Conservation (phyloP, 495 filamentous ascomycete species). For the Neurospora tetraspora region DNA sequence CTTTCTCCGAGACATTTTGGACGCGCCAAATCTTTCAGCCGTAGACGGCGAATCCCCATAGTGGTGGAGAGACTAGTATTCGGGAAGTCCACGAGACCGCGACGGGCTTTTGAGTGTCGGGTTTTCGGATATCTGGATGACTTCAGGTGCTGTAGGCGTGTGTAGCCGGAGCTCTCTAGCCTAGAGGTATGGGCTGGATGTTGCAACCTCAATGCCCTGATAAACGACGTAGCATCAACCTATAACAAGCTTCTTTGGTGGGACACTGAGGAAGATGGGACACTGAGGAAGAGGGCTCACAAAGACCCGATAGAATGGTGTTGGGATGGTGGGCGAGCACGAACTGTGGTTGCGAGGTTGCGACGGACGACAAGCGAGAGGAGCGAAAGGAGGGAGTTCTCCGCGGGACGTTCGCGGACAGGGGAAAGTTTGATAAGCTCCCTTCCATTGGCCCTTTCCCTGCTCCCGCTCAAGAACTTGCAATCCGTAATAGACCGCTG, state of each 20-base stretch:
- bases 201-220: neutral
- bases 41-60: neutral
- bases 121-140: neutral
- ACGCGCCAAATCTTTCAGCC: neutral
- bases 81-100: neutral
- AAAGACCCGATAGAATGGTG: neutral
- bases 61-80: neutral
- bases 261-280: neutral
- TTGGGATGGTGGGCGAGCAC: neutral
- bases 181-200: neutral
- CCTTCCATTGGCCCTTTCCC: neutral
- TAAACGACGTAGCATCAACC: neutral
- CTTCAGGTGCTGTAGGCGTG: neutral
- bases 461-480: neutral
- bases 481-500: too few relatives aligned
- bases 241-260: neutral
- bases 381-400: neutral
- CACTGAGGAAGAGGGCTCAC: neutral
- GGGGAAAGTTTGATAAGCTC: neutral
- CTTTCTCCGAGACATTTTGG: neutral
- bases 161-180: neutral
- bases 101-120: neutral
- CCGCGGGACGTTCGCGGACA: neutral
- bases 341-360: neutral
- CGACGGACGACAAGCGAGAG: neutral